These are phyloP conservation scores for Trametes sp. DNA, from an alignment of 1,284 basidiomycete species.

Conservation along the genomic window DNA sequence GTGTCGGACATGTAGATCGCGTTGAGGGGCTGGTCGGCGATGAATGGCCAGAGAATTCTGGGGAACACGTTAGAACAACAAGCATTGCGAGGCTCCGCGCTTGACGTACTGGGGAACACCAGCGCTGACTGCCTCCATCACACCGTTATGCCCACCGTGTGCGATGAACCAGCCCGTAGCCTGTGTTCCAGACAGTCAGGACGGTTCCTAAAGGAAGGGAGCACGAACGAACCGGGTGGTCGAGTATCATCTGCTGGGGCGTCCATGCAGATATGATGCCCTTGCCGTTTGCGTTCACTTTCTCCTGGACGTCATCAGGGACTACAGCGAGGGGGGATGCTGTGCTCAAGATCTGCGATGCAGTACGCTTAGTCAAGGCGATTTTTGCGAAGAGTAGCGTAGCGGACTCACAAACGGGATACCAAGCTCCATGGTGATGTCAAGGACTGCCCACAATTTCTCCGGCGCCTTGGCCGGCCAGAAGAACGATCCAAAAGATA, in stretches of 20 bases:
- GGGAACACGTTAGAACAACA: not conserved
- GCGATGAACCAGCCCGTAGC: constrained; percentile 34
- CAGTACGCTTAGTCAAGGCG: not conserved
- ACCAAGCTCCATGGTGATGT: constrained; percentile 29
- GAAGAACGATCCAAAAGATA: constrained; percentile 32
- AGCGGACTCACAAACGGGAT: constrained; percentile 28
- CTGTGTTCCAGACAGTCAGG: not conserved
- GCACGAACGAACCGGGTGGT: constrained; percentile 29
- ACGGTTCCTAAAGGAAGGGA: too few species aligned
- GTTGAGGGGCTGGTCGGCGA: constrained; percentile 37
- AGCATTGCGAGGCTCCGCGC: not conserved
- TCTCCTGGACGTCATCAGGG: constrained; percentile 27
- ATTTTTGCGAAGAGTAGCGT: too few species aligned
- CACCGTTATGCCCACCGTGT: constrained; percentile 33
- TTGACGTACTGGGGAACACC: constrained; percentile 29
- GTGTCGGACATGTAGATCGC: constrained; percentile 31
- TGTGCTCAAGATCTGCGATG: constrained; percentile 32
- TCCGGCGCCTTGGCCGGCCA: constrained; percentile 25
- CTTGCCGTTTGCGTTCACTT: constrained; percentile 28
- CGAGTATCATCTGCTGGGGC: constrained; percentile 35
- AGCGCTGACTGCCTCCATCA: constrained; percentile 24
- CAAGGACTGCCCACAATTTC: constrained; percentile 29
- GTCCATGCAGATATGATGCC: constrained; percentile 31
- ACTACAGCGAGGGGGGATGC: constrained; percentile 28
- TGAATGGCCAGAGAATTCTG: constrained; percentile 39